phyloP scores from a whole-genome alignment of 2,329 filamentous ascomycete genomes.

The Magnaporthales sp. region DNA sequence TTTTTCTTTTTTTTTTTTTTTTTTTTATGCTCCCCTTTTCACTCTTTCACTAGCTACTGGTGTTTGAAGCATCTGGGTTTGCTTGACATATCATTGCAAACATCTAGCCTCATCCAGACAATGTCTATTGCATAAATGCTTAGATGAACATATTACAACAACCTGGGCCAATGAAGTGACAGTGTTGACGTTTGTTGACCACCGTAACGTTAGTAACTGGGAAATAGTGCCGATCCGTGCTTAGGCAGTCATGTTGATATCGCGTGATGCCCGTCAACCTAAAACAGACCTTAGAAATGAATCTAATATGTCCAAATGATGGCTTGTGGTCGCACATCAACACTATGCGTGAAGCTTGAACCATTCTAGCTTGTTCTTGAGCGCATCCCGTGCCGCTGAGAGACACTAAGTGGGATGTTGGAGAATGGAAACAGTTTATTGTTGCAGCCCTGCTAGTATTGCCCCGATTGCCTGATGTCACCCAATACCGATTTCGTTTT shows the following conservation, averaged over 20 bases:
- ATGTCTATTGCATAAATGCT: not conserved
- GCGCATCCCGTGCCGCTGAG: not conserved
- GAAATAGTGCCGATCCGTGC: not conserved
- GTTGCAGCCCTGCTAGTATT: not conserved
- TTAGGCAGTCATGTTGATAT: not conserved
- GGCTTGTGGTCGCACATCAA: not conserved
- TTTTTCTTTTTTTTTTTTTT: constrained; percentile 10
- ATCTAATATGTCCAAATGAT: not conserved
- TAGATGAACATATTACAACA: not conserved
- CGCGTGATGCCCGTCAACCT: not conserved
- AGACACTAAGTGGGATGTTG: not conserved
- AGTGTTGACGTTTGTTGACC: not conserved
- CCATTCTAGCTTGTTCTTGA: not conserved
- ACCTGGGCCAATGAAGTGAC: not conserved
- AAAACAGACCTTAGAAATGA: not conserved
- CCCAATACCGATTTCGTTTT: not conserved
- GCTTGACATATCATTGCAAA: not conserved
- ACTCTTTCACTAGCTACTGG: not conserved
- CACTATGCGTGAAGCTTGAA: too few species aligned
- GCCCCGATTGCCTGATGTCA: not conserved
- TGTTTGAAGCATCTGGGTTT: not conserved
- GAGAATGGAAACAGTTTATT: not conserved
- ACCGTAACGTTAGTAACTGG: not conserved
- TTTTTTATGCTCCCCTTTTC: constrained; percentile 1
- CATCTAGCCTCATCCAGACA: not conserved